These are phyloP conservation scores for Pichia gijzeniarum DNA, from an alignment of 805 yeast genomes.

Conservation along the genomic window DNA sequence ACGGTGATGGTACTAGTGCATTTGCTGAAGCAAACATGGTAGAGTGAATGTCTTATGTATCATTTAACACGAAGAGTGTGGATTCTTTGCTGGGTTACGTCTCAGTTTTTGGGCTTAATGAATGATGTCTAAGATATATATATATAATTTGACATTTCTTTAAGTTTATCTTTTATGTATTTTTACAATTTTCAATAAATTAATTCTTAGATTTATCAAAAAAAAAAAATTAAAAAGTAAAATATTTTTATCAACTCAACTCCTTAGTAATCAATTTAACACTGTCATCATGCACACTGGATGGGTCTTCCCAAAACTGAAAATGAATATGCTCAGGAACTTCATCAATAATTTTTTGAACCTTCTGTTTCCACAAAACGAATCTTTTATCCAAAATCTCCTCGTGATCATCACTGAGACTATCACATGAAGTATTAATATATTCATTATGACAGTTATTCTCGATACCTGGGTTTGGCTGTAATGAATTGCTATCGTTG, in stretches of 20 bases:
- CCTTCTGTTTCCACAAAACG: conserved; percentile 52
- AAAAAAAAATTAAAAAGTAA: neutral
- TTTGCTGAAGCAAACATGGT: conserved; percentile 27
- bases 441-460: neutral
- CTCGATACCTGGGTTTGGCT: neutral
- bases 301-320: conserved; percentile 38
- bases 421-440: neutral
- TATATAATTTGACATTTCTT: neutral
- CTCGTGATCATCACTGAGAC: neutral
- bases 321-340: conserved; percentile 36
- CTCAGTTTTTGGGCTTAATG: conserved; percentile 1
- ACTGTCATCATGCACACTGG: conserved; percentile 34
- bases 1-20: conserved; percentile 58
- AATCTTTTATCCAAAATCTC: conserved; percentile 37
- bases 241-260: neutral
- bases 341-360: conserved; percentile 34
- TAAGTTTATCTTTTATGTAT: neutral
- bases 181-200: too few relatives aligned
- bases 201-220: neutral
- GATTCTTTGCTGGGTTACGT: conserved; percentile 14
- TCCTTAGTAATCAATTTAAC: conserved; percentile 14
- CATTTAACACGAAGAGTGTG: conserved; percentile 14
- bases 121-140: neutral
- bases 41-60: neutral
- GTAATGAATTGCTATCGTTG: neutral